Evolutionary conservation across 2,329 filamentous ascomycete species (phyloP).

Genomic region (Aureobasidium sp.): DNA sequence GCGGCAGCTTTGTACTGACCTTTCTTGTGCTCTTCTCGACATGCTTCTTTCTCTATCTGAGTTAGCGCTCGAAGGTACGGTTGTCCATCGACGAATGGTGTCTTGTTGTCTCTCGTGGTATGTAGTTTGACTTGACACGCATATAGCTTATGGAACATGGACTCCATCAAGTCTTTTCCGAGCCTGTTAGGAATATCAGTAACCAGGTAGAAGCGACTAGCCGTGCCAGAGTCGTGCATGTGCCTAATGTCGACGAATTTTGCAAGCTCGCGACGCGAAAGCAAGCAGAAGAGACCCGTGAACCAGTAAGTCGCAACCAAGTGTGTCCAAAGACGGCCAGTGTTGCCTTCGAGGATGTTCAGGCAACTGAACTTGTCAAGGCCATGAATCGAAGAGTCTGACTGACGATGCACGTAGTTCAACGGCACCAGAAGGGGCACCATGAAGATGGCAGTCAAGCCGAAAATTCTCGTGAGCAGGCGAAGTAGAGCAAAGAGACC

Average conservation of each 20-base stretch:
- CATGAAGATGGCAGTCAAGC: not conserved
- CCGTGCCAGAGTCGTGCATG: not conserved
- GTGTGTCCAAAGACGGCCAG: not conserved
- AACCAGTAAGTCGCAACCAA: not conserved
- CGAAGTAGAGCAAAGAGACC: not conserved
- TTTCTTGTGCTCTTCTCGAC: not conserved
- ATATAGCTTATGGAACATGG: not conserved
- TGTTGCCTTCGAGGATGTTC: not conserved
- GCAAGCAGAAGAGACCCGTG: not conserved
- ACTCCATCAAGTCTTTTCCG: not conserved
- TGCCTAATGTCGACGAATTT: not conserved
- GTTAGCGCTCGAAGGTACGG: not conserved
- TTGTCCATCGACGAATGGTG: not conserved
- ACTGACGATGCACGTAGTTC: not conserved
- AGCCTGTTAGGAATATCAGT: not conserved
- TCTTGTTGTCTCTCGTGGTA: not conserved
- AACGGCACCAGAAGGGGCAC: not conserved
- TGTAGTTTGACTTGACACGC: not conserved
- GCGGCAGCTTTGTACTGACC: not conserved
- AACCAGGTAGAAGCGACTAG: not conserved
- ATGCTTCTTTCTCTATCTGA: not conserved
- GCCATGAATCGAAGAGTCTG: not conserved
- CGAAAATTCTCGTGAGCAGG: not conserved
- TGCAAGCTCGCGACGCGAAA: not conserved
- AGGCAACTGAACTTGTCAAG: not conserved